These are phyloP conservation scores for Plectosphaerella plurivora DNA, from an alignment of 2,329 filamentous ascomycete genomes.

Conservation along the genomic window DNA sequence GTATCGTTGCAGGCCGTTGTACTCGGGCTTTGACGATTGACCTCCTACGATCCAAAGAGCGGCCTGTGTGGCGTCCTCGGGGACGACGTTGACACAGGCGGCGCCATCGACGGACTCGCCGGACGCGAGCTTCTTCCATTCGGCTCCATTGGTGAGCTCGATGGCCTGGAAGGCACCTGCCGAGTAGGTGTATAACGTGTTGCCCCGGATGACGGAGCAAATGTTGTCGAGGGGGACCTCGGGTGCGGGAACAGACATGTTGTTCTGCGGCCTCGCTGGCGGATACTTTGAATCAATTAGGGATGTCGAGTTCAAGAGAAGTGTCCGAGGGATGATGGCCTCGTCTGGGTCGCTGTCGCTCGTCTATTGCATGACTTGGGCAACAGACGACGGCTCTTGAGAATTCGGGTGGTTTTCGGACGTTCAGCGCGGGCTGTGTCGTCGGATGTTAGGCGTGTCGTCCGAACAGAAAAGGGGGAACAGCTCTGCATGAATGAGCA, in stretches of 20 bases:
- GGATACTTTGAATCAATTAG: background rate
- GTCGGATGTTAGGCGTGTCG: constrained; percentile 1
- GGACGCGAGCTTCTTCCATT: constrained; percentile 64
- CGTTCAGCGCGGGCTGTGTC: background rate
- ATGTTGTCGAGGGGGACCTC: constrained; percentile 66
- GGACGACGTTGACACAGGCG: constrained; percentile 68
- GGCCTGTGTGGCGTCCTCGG: constrained; percentile 52
- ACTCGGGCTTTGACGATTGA: constrained; percentile 44
- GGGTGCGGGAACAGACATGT: constrained; percentile 71
- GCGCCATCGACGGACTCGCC: constrained; percentile 70
- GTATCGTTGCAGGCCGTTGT: constrained; percentile 71
- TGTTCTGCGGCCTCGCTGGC: constrained; percentile 12
- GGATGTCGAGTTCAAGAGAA: background rate
- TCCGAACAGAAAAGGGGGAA: background rate
- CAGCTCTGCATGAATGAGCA: constrained; percentile 1
- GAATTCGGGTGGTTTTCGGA: too few relatives aligned
- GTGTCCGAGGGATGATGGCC: background rate
- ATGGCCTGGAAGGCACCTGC: constrained; percentile 71
- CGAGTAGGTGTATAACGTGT: constrained; percentile 82
- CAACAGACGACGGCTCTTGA: background rate
- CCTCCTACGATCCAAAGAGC: constrained; percentile 83
- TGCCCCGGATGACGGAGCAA: constrained; percentile 76
- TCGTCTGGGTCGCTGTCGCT: background rate
- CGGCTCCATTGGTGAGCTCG: constrained; percentile 59
- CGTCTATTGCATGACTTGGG: constrained; percentile 1